Evolutionary conservation across 108 stramenopile genomes (phyloP).

Genomic region (Aurantiochytrium sp.): DNA sequence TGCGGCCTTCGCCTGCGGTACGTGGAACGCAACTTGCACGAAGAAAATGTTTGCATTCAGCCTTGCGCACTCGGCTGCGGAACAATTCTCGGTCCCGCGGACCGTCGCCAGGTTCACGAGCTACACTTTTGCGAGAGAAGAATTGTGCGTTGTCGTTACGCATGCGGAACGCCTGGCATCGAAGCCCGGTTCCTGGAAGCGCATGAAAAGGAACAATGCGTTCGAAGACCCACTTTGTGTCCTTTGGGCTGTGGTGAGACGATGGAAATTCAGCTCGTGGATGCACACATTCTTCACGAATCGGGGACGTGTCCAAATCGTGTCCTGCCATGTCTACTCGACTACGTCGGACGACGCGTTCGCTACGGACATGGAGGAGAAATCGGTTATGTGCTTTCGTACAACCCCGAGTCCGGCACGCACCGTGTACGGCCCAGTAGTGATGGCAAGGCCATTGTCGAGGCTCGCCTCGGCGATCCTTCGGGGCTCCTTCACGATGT

Average conservation of each 20-base stretch:
- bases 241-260: not conserved
- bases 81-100: not conserved
- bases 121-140: not conserved
- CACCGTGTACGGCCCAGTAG: not conserved
- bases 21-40: not conserved
- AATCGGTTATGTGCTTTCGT: not conserved
- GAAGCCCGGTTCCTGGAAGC: not conserved
- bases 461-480: not conserved
- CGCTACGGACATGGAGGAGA: not conserved
- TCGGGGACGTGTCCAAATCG: not conserved
- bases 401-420: not conserved
- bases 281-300: not conserved
- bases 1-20: not conserved
- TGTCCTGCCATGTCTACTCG: not conserved
- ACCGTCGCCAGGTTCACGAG: not conserved
- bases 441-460: not conserved
- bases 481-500: not conserved
- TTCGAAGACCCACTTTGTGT: not conserved
- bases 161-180: not conserved
- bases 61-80: not conserved
- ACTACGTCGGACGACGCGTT: not conserved
- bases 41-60: not conserved
- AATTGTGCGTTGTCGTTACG: not conserved
- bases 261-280: not conserved
- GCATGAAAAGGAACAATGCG: not conserved